Evolutionary conservation across 2,329 filamentous ascomycete genomes (phyloP).

Genomic region (Chaetomiaceae sp.): DNA sequence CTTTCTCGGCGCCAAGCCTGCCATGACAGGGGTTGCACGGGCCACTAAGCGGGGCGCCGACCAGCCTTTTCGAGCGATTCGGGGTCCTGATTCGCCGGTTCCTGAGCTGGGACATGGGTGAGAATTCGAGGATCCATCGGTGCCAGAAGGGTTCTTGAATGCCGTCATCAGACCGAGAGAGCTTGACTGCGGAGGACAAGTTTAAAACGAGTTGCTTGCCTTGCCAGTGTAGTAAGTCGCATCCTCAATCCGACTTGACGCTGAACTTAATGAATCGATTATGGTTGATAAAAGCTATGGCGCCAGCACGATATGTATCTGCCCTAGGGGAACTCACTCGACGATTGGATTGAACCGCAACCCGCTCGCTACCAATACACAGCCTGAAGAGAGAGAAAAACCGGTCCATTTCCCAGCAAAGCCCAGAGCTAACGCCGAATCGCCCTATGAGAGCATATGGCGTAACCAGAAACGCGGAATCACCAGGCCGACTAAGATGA

Average conservation of each 20-base stretch:
- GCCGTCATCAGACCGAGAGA: not conserved
- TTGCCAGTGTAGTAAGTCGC: too few species aligned
- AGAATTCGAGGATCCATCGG: not conserved
- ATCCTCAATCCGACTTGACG: too few species aligned
- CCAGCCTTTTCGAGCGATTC: slow-evolving; percentile 10
- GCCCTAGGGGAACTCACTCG: not conserved
- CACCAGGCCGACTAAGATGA: too few species aligned
- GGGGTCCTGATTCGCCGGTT: not conserved
- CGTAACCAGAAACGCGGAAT: not conserved
- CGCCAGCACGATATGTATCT: not conserved
- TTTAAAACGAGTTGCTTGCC: too few species aligned
- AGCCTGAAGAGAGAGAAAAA: not conserved
- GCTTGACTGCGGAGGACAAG: too few species aligned
- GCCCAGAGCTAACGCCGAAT: not conserved
- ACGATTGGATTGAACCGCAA: not conserved
- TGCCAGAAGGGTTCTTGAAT: not conserved
- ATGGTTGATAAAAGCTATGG: not conserved
- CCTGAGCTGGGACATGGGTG: not conserved
- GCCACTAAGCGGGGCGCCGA: slow-evolving; percentile 6
- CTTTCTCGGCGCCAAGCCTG: slow-evolving; percentile 7
- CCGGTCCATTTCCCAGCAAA: not conserved
- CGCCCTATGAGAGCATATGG: not conserved
- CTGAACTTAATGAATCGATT: not conserved
- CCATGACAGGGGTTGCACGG: slow-evolving; percentile 13
- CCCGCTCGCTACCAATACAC: not conserved